These are phyloP conservation scores for Sclerotinia minor DNA, from an alignment of 2,329 filamentous ascomycete species.

Conservation along the genomic window DNA sequence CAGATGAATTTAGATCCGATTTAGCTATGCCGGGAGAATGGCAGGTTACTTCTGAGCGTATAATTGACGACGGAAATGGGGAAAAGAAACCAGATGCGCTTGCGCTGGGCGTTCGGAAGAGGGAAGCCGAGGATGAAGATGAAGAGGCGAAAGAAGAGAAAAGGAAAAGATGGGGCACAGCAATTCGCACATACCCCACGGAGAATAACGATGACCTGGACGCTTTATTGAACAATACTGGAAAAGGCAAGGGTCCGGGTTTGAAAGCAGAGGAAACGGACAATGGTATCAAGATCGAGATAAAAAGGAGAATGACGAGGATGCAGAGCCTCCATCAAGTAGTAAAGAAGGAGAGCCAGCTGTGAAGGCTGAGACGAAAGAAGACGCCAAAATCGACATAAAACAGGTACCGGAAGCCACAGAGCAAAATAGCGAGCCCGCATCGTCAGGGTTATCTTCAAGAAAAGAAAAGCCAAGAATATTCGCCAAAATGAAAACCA, in stretches of 20 bases:
- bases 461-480: slow-evolving; percentile 73
- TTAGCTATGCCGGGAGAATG: slow-evolving; percentile 90
- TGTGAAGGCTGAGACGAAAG: slow-evolving; percentile 5
- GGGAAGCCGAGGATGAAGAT: slow-evolving; percentile 60
- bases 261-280: slow-evolving; percentile 33
- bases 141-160: slow-evolving; percentile 62
- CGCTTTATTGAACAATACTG: slow-evolving; percentile 41
- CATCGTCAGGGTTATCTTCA: slow-evolving; percentile 63
- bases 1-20: slow-evolving; percentile 72
- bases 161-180: slow-evolving; percentile 49
- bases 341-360: neutral
- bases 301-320: slow-evolving; percentile 28
- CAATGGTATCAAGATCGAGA: slow-evolving; percentile 30
- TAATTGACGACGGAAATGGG: slow-evolving; percentile 45
- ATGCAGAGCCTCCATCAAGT: neutral
- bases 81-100: slow-evolving; percentile 47
- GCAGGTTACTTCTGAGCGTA: slow-evolving; percentile 57
- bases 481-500: slow-evolving; percentile 55
- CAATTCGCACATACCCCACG: slow-evolving; percentile 42
- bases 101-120: slow-evolving; percentile 61
- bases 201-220: slow-evolving; percentile 44
- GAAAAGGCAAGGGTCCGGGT: slow-evolving; percentile 35
- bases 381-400: neutral
- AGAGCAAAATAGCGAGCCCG: slow-evolving; percentile 27
- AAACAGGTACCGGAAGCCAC: slow-evolving; percentile 10